These are phyloP conservation scores for Colletotrichum sp. DNA, from an alignment of 2,329 filamentous ascomycete genomes.

Conservation along the genomic window DNA sequence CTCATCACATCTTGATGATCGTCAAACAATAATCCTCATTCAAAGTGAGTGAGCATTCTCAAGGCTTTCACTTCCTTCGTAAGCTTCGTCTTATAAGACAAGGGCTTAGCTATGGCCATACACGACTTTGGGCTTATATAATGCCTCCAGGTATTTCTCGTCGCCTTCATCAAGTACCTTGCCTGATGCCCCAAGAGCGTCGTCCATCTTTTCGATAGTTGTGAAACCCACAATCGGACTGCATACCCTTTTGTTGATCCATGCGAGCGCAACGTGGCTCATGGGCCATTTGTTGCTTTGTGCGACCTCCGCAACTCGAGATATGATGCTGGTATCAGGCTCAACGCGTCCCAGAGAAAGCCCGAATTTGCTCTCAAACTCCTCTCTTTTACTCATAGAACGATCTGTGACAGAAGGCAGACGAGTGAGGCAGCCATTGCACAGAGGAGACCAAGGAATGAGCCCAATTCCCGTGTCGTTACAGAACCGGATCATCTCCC, in stretches of 20 bases:
- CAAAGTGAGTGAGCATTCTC: too few species aligned
- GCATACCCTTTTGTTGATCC: conserved; percentile 58
- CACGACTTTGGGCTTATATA: conserved; percentile 48
- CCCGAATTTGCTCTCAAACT: neutral
- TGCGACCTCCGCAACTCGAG: conserved; percentile 56
- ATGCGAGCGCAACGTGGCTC: conserved; percentile 68
- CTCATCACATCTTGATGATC: too few species aligned
- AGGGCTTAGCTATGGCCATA: neutral
- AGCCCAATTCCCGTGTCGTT: neutral
- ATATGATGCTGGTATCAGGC: conserved; percentile 24
- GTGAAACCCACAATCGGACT: conserved; percentile 67
- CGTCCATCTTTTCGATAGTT: conserved; percentile 61
- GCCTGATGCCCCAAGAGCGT: conserved; percentile 53
- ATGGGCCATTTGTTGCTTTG: conserved; percentile 62
- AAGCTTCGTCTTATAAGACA: too few species aligned
- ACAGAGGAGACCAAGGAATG: neutral
- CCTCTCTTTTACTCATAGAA: neutral
- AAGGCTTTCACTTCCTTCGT: too few species aligned
- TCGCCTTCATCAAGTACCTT: conserved; percentile 61
- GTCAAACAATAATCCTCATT: too few species aligned
- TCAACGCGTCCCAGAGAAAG: neutral
- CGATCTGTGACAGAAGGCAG: neutral
- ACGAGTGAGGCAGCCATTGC: neutral
- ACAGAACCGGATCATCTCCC: neutral
- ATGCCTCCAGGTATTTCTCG: conserved; percentile 63